phyloP scores from a whole-genome alignment of 1,284 basidiomycete genomes.

The Amylostereum areolatum region DNA sequence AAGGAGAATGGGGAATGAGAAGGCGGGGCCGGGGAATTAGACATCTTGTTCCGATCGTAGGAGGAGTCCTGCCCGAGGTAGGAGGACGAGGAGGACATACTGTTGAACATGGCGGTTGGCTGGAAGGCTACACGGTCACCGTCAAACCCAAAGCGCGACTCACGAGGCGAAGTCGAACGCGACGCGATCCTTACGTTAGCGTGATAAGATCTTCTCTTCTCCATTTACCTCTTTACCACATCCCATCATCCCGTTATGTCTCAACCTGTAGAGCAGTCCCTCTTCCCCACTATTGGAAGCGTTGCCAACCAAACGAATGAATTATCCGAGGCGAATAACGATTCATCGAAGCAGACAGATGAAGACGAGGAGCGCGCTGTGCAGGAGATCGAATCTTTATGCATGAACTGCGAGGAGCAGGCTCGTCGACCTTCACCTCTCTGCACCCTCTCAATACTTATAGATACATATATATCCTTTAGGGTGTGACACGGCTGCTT shows the following conservation, averaged over 20 bases:
- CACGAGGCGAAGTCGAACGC: too few relatives aligned
- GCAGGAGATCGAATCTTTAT: conserved; percentile 86
- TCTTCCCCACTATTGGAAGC: conserved; percentile 44
- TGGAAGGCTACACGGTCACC: too few relatives aligned
- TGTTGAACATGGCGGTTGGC: too few relatives aligned
- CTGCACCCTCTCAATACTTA: conserved; percentile 4
- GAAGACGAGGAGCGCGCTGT: conserved; percentile 60
- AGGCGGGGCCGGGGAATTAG: too few relatives aligned
- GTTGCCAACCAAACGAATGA: conserved; percentile 35
- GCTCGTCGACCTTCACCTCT: conserved; percentile 35
- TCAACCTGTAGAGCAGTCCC: conserved; percentile 15
- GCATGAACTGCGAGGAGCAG: conserved; percentile 91
- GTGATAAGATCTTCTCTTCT: too few relatives aligned
- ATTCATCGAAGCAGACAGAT: conserved; percentile 20
- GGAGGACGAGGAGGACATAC: too few relatives aligned
- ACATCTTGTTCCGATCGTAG: too few relatives aligned
- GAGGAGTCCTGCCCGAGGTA: too few relatives aligned
- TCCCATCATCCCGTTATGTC: conserved; percentile 14
- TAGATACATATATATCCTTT: conserved; percentile 16
- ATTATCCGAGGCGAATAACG: conserved; percentile 19
- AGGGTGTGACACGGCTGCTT: conserved; percentile 90
- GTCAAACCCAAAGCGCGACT: too few relatives aligned
- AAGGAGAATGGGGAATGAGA: too few relatives aligned
- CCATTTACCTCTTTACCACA: too few relatives aligned
- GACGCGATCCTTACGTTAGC: too few relatives aligned